Base-by-base conservation (phyloP, 2,329 filamentous ascomycete genomes). In the Gremmenia infestans region DNA sequence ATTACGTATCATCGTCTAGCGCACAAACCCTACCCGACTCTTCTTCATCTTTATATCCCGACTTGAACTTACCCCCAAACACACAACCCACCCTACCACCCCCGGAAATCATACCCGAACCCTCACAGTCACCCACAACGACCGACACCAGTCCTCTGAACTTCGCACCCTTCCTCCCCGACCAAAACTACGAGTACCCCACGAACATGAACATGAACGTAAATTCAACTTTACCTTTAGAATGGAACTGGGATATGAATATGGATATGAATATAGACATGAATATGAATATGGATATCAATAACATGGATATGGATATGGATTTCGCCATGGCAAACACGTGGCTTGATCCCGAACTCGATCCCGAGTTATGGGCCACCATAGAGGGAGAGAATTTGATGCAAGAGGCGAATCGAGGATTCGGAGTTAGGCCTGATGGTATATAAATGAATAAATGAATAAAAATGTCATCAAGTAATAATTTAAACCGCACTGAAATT, bases 111-210 rank as follows among this genome's bases (percentile, higher is more conserved):
- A 52, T 37, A 22, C 43, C 39, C 37, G 35, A 55, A 50, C 46
- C 12, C 52, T 57, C 46, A n/a, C 52, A 50, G 4, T 50, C 50
- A 55, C 47, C 46, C 14, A 25, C 25, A 5, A 25, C 25, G 3
- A 48, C 46, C 17, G 45, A 22, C 19, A 46, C 57, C 35, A 53
- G 48, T 39, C 55, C 55, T 28, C 55, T 60, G 42, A 55, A 55
- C 36, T 60, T 60, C 39, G 58, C 58, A 36, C 58, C 58, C 48
- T 60, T 57, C 50, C 11, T 17, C 28, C n/a, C 40, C 23, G 52
- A 55, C 51, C 36, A 46, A 35, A 60, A 28, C 35, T 50, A 58
- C 32, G 53, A 58, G 45, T 52, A 58, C 42, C 55, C 32, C 40
- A 50, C 50, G 53, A 50, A 39, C 37, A 60, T 48, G 54, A 57